phyloP scores from a whole-genome alignment of 2,329 filamentous ascomycete genomes.

The Mycosphaerelloides madeirae region DNA sequence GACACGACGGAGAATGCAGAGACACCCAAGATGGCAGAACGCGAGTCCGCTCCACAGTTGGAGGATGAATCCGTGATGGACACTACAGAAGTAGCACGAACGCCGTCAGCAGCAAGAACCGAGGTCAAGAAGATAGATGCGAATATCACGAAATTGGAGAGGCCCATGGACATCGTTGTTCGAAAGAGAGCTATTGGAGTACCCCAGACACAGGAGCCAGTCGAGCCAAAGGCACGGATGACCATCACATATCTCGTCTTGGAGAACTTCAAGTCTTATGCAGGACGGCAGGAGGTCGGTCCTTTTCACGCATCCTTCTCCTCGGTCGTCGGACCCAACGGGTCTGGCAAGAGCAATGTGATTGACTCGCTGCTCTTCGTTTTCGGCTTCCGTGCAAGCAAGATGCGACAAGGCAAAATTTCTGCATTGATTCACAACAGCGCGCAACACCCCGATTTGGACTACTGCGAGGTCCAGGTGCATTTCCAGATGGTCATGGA shows the following conservation, averaged over 20 bases:
- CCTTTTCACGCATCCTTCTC: constrained; percentile 97
- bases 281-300: constrained; percentile 87
- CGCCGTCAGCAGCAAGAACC: constrained; percentile 27
- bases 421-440: constrained; percentile 98
- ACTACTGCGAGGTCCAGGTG: constrained; percentile 91
- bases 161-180: constrained; percentile 88
- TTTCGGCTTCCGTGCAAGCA: constrained; percentile 98
- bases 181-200: constrained; percentile 70
- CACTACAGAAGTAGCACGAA: constrained; percentile 14
- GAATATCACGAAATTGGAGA: constrained; percentile 73
- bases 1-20: constrained; percentile 12
- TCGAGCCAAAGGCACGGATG: constrained; percentile 74
- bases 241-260: constrained; percentile 90
- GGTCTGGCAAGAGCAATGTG: constrained; percentile 97
- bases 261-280: constrained; percentile 98
- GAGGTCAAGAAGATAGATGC: constrained; percentile 66
- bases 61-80: constrained; percentile 15
- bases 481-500: constrained; percentile 96
- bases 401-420: constrained; percentile 98
- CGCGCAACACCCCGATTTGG: constrained; percentile 75
- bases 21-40: constrained; percentile 10
- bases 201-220: constrained; percentile 65
- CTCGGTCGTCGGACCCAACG: constrained; percentile 94
- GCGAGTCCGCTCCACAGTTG: constrained; percentile 4
- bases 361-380: constrained; percentile 97